Conservation (phyloP, 495 filamentous ascomycete genomes). For the Articulospora tetracladia region DNA sequence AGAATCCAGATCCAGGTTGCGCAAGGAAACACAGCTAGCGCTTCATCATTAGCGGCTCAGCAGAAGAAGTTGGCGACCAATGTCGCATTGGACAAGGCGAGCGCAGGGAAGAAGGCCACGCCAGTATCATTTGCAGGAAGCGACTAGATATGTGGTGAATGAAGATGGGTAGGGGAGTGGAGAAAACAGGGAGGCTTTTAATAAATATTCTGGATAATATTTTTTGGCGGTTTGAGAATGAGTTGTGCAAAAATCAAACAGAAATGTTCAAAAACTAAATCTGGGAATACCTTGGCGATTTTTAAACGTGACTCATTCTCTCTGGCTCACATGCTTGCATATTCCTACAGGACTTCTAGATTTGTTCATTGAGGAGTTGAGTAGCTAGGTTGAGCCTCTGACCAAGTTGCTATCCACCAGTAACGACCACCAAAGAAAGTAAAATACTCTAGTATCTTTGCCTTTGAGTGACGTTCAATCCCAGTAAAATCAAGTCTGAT, state of each 20-base stretch:
- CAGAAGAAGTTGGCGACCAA: slow-evolving; percentile 40
- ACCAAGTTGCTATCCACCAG: too few species aligned
- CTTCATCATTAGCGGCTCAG: slow-evolving; percentile 27
- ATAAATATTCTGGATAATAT: background rate
- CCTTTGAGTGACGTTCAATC: too few species aligned
- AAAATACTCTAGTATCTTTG: too few species aligned
- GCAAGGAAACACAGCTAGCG: slow-evolving; percentile 12
- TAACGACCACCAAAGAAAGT: too few species aligned
- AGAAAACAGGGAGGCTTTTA: background rate
- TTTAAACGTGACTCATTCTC: too few species aligned
- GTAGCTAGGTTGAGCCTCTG: too few species aligned
- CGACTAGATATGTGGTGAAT: background rate
- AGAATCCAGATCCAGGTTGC: slow-evolving; percentile 16
- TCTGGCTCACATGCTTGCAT: too few species aligned
- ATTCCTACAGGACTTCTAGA: too few species aligned
- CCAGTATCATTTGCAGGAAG: slow-evolving; percentile 2
- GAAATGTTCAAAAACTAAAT: background rate
- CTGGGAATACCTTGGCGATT: too few species aligned
- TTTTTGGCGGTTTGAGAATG: background rate
- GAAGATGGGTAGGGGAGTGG: background rate
- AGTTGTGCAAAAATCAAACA: background rate
- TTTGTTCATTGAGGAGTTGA: background rate
- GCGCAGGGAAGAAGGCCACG: slow-evolving; percentile 9
- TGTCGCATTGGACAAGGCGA: slow-evolving; percentile 23
- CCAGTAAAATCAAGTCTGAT: too few species aligned